Evolutionary conservation across 2,329 filamentous ascomycete species (phyloP).

Genomic region (Colletotrichum costaricense): DNA sequence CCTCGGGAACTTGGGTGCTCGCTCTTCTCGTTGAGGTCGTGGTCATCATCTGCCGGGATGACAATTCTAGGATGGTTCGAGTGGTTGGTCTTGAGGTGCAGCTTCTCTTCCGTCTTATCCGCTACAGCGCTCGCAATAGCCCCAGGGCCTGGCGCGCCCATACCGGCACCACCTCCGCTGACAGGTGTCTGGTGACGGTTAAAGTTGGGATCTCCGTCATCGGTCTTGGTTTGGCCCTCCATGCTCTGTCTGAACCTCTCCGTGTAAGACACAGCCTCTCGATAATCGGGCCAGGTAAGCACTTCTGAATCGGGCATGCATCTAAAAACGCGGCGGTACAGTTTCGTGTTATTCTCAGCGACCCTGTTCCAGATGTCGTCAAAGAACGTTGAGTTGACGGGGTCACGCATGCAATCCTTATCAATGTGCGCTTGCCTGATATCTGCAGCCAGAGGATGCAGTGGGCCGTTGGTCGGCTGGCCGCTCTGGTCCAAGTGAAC

Average conservation of each 20-base stretch:
- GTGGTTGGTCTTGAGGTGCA: slow-evolving; percentile 41
- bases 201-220: slow-evolving; percentile 60
- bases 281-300: slow-evolving; percentile 92
- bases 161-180: slow-evolving; percentile 51
- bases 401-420: slow-evolving; percentile 95
- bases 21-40: slow-evolving; percentile 54
- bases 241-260: slow-evolving; percentile 79
- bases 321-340: slow-evolving; percentile 93
- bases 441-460: slow-evolving; percentile 71
- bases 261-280: slow-evolving; percentile 82
- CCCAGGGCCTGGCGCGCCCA: slow-evolving; percentile 55
- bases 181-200: slow-evolving; percentile 44
- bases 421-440: slow-evolving; percentile 80
- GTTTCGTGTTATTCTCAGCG: slow-evolving; percentile 93
- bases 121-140: slow-evolving; percentile 48
- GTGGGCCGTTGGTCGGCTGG: slow-evolving; percentile 54
- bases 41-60: slow-evolving; percentile 44
- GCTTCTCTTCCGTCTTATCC: slow-evolving; percentile 49
- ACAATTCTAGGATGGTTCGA: slow-evolving; percentile 44
- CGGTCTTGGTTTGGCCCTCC: slow-evolving; percentile 65
- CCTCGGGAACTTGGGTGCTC: slow-evolving; percentile 8
- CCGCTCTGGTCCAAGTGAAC: slow-evolving; percentile 65
- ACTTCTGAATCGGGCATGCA: slow-evolving; percentile 98
- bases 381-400: slow-evolving; percentile 83
- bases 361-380: slow-evolving; percentile 88